phyloP scores from a whole-genome alignment of 2,329 filamentous ascomycete genomes.

The Amauroascus verrucosus region DNA sequence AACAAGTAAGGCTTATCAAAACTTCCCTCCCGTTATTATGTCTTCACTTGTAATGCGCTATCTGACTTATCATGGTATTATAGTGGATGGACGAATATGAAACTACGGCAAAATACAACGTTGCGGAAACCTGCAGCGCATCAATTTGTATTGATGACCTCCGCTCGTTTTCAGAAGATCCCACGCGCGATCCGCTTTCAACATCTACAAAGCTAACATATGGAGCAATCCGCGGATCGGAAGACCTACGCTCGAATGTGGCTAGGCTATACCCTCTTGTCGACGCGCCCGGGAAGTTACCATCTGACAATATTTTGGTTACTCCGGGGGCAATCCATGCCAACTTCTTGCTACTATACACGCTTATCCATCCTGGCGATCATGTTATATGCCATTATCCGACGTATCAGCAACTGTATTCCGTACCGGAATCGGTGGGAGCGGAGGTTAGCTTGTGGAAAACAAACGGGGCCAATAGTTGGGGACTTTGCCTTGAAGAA shows the following conservation, averaged over 20 bases:
- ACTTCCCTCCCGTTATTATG: not conserved
- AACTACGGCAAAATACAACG: constrained; percentile 45
- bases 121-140: constrained; percentile 49
- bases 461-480: constrained; percentile 53
- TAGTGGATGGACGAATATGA: constrained; percentile 50
- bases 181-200: constrained; percentile 29
- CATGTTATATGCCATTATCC: constrained; percentile 82
- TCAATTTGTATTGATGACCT: constrained; percentile 47
- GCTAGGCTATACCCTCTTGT: constrained; percentile 52
- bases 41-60: not conserved
- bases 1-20: constrained; percentile 44
- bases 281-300: constrained; percentile 27
- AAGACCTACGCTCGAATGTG: constrained; percentile 53
- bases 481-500: constrained; percentile 56
- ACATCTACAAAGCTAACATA: constrained; percentile 55
- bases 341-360: constrained; percentile 67
- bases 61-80: not conserved
- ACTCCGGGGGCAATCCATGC: constrained; percentile 72
- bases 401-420: constrained; percentile 76
- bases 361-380: constrained; percentile 60
- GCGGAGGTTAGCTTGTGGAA: constrained; percentile 71
- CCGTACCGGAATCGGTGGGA: constrained; percentile 62
- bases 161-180: constrained; percentile 38
- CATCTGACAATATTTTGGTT: constrained; percentile 58
- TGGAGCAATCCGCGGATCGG: constrained; percentile 60